These are phyloP conservation scores for Daedaleopsis sinensis DNA, from an alignment of 768 basidiomycete species.

Conservation along the genomic window DNA sequence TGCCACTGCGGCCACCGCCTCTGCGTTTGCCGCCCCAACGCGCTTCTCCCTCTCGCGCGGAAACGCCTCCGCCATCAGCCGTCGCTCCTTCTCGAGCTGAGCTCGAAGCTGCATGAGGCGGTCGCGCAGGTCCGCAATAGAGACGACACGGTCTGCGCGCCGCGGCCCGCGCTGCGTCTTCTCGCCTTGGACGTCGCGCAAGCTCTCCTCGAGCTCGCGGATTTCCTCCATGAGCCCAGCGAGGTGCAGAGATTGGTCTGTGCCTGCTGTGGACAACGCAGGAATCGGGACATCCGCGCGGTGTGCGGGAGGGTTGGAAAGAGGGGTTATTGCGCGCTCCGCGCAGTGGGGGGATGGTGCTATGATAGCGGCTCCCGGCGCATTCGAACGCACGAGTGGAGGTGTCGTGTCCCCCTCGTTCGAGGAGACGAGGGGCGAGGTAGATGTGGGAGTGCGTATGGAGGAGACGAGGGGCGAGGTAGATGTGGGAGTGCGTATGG, in stretches of 20 bases:
- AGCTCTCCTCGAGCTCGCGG: constrained; percentile 4
- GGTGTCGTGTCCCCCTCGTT: not conserved
- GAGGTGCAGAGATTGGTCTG: constrained; percentile 11
- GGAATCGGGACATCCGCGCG: constrained; percentile 12
- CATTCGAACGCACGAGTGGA: not conserved
- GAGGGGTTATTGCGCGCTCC: not conserved
- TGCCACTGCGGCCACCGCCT: not conserved
- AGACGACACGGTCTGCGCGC: not conserved
- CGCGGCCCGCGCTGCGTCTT: not conserved
- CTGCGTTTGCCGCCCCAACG: not conserved
- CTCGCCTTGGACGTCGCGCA: constrained; percentile 2
- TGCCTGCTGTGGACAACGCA: constrained; percentile 12
- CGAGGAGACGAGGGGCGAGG: not conserved
- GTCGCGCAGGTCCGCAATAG: not conserved
- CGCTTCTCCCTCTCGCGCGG: constrained; percentile 2
- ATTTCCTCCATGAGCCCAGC: constrained; percentile 11
- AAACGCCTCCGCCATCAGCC: constrained; percentile 7
- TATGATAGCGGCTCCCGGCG: not conserved
- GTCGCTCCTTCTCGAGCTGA: constrained; percentile 8
- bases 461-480: not conserved
- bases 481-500: no score
- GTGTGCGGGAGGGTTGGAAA: constrained; percentile 7
- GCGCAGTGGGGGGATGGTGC: not conserved
- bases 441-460: no score
- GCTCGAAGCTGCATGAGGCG: constrained; percentile 1